phyloP scores from a whole-genome alignment of 225 moss, liverwort and hornwort species.

The Pseudoscleropodium purum region DNA sequence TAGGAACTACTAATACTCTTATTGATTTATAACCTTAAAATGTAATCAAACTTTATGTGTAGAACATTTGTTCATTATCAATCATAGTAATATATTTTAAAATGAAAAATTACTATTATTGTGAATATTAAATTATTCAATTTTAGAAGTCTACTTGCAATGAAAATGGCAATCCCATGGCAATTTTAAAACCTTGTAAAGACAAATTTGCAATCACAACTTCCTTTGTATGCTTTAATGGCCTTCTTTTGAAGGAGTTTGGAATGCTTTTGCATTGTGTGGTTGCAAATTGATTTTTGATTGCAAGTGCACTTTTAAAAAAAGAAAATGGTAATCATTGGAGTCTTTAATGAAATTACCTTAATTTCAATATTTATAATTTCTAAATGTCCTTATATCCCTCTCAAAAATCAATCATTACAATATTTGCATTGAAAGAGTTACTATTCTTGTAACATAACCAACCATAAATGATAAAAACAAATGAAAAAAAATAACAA shows the following conservation, averaged over 20 bases:
- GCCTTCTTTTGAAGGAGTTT: fast-evolving
- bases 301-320: no score
- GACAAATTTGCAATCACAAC: background rate
- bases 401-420: background rate
- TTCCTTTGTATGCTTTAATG: background rate
- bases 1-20: fast-evolving
- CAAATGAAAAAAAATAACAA: background rate
- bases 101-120: background rate
- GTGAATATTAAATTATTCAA: no score
- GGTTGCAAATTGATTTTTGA: background rate
- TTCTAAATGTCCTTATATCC: background rate
- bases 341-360: no score
- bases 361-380: background rate
- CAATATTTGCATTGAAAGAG: background rate
- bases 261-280: background rate
- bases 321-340: fast-evolving
- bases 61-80: background rate
- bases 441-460: no score
- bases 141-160: fast-evolving
- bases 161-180: no score
- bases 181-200: background rate
- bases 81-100: background rate
- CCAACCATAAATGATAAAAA: no score
- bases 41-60: background rate
- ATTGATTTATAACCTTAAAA: background rate